Evolutionary conservation across 495 filamentous ascomycete species (phyloP).

Genomic region (Hypomontagnella monticulosa): DNA sequence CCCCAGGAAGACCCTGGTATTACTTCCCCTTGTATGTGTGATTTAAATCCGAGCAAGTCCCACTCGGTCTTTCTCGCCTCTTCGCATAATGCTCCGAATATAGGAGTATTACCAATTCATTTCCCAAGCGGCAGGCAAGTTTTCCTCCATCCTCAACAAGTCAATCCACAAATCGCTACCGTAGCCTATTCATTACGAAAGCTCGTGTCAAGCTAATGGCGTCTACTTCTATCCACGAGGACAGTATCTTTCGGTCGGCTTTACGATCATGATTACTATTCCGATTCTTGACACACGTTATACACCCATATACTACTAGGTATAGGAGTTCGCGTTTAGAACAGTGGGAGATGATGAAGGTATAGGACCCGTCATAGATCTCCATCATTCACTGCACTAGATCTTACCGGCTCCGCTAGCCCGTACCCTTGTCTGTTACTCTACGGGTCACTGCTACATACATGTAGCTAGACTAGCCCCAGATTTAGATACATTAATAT

Average conservation of each 20-base stretch:
- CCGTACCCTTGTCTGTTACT: conserved; percentile 10
- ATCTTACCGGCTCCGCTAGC: conserved; percentile 21
- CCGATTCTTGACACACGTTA: no score
- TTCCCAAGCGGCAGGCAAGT: neutral
- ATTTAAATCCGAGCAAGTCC: no score
- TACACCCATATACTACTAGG: no score
- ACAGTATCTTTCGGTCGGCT: neutral
- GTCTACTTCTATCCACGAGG: neutral
- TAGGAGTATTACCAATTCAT: conserved; percentile 35
- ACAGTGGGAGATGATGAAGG: neutral
- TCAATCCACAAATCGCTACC: neutral
- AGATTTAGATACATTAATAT: neutral
- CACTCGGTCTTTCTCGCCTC: conserved; percentile 27
- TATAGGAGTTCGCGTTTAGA: no score
- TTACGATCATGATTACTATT: no score
- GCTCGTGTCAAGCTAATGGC: neutral
- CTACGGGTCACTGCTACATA: conserved; percentile 11
- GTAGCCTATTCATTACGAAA: neutral
- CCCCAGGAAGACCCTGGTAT: conserved; percentile 13
- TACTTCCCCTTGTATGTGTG: no score
- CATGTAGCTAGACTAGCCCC: conserved; percentile 22
- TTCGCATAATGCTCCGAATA: conserved; percentile 23
- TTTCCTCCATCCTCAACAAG: neutral
- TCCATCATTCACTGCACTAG: conserved; percentile 7
- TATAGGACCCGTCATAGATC: conserved; percentile 16